Evolutionary conservation across 2,329 filamentous ascomycete genomes (phyloP).

Genomic region (Epichloe baconii): DNA sequence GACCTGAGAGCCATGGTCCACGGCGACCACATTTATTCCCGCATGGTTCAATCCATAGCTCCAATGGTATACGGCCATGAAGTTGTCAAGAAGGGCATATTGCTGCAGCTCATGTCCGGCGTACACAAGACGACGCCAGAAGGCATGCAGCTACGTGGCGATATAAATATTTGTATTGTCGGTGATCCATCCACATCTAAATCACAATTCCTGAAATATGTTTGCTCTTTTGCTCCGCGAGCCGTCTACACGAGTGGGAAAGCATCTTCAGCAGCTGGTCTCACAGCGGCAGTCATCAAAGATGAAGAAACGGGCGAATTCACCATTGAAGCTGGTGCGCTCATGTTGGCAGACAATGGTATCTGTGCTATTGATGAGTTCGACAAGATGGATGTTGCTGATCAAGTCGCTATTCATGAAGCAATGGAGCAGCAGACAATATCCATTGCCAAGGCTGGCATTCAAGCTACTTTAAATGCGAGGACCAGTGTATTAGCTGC

Average conservation of each 20-base stretch:
- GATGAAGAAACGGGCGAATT: conserved; percentile 98
- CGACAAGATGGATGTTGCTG: conserved; percentile 97
- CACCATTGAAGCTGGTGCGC: conserved; percentile 92
- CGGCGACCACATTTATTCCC: conserved; percentile 85
- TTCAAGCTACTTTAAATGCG: conserved; percentile 93
- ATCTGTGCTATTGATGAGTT: conserved; percentile 99
- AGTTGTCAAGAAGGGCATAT: conserved; percentile 91
- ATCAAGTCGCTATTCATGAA: conserved; percentile 98
- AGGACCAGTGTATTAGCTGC: conserved; percentile 91
- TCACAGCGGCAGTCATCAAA: conserved; percentile 93
- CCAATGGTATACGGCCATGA: conserved; percentile 97
- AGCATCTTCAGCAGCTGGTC: conserved; percentile 90
- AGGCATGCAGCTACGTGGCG: conserved; percentile 88
- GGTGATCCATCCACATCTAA: conserved; percentile 96
- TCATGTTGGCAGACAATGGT: conserved; percentile 95
- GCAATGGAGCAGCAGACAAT: conserved; percentile 99
- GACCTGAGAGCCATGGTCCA: conserved; percentile 90
- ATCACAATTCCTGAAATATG: conserved; percentile 95
- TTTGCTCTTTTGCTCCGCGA: conserved; percentile 90
- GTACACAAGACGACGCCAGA: conserved; percentile 85
- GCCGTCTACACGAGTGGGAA: conserved; percentile 97
- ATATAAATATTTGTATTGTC: conserved; percentile 98
- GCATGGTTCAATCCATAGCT: conserved; percentile 83
- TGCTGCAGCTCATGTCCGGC: conserved; percentile 92
- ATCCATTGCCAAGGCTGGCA: conserved; percentile 95